These are phyloP conservation scores for Marsdenia floribunda DNA, from an alignment of 257 asterid species.

Conservation along the genomic window DNA sequence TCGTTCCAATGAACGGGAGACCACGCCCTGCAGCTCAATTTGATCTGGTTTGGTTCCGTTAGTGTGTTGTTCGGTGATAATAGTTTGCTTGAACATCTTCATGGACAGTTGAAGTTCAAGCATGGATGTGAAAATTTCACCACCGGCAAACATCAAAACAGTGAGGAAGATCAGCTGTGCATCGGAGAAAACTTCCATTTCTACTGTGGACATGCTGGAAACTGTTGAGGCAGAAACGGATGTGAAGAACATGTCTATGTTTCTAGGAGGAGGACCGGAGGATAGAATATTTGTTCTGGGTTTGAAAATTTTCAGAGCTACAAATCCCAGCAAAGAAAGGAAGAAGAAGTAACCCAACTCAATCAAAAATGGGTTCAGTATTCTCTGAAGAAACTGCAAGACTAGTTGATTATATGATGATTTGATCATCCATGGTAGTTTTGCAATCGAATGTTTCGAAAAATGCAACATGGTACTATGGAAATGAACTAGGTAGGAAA, in stretches of 20 bases:
- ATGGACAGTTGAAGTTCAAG: conserved; percentile 24
- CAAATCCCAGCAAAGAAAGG: conserved; percentile 33
- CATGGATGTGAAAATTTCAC: conserved; percentile 42
- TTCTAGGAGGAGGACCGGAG: conserved; percentile 8
- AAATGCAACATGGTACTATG: no score
- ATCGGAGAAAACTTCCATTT: conserved; percentile 51
- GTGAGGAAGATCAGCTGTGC: conserved; percentile 37
- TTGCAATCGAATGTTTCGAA: background rate
- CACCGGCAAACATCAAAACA: conserved; percentile 40
- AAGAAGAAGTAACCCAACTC: conserved; percentile 30
- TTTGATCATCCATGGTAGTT: background rate
- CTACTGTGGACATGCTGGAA: conserved; percentile 46
- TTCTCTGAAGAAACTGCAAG: conserved; percentile 16
- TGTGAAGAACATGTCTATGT: conserved; percentile 39
- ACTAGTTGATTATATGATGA: background rate
- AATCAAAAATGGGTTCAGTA: conserved; percentile 28
- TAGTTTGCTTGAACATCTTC: conserved; percentile 13
- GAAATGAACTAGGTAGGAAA: no score
- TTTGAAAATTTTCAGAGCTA: conserved; percentile 18
- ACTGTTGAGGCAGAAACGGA: conserved; percentile 37
- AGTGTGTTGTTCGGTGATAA: background rate
- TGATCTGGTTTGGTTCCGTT: background rate
- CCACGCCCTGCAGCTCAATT: conserved; percentile 8
- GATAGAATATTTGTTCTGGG: background rate
- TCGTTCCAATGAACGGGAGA: background rate